Base-by-base conservation (phyloP, 169 alveolate species). In the Plasmodium berghei region DNA sequence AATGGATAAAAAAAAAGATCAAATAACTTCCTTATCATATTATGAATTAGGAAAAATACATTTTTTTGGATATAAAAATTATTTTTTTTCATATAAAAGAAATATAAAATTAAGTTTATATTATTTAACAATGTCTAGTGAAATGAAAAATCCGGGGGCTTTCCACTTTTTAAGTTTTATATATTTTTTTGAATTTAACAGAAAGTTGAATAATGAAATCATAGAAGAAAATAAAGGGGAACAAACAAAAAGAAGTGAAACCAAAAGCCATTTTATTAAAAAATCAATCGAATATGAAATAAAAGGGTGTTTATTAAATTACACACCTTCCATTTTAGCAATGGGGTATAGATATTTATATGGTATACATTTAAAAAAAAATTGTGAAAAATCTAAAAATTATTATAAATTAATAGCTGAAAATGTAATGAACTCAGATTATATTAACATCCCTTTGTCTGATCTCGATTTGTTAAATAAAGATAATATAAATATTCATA, bases 41-140 rank as follows among this genome's bases (percentile, higher is more conserved):
- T 86, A 86, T 22, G 87, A 86, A 40, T 52, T 86, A 40, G 91
- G 91, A 3, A 86, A 86, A 48, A 86, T 86, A 42, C 64, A 58
- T 20, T 86, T 86, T 71, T 24, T 58, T 18, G 91, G 91, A 0
- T 86, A 28, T 28, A 61, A 86, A n/a, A 69, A 59, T 46, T 54
- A 49, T 86, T 80, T 80, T 18, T 86, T 86, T 71, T 42, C 42
- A 4, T 71, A 86, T 45, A 86, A 71, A 20, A 70, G 91, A 71
- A 66, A 86, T 71, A 3, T 86, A 56, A 86, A 70, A 5, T 59
- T 86, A 42, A 48, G 91, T 28, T 61, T 86, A 42, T 63, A 86
- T 54, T 86, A 58, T 20, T 20, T 86, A 42, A 48, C 61, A 8
- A 86, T 40, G 26, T 52, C 91, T n/a, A 55, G 70, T 20, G 52